phyloP scores from a whole-genome alignment of 768 basidiomycete species.

The Crepidotus variabilis region DNA sequence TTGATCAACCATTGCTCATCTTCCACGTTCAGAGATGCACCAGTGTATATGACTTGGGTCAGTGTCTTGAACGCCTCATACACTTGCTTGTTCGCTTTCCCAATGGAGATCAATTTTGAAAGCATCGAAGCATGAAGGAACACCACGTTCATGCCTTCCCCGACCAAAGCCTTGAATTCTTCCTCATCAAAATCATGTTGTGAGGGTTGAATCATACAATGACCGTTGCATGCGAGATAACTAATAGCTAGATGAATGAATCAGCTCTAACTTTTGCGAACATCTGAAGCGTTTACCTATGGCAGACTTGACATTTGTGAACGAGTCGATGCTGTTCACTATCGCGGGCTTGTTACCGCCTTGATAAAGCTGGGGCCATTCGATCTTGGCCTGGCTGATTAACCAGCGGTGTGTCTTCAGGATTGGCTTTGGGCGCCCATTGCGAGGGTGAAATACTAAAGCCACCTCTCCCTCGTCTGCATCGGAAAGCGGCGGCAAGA shows the following conservation, averaged over 20 bases:
- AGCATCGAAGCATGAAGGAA: slow-evolving; percentile 18
- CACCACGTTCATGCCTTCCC: slow-evolving; percentile 14
- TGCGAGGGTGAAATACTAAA: slow-evolving; percentile 66
- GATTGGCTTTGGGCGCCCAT: slow-evolving; percentile 63
- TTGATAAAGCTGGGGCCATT: slow-evolving; percentile 43
- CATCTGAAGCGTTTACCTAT: slow-evolving; percentile 1
- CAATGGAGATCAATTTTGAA: slow-evolving; percentile 13
- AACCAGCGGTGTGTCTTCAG: slow-evolving; percentile 57
- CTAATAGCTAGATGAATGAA: slow-evolving; percentile 17
- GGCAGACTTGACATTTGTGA: slow-evolving; percentile 12
- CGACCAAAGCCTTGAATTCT: slow-evolving; percentile 18
- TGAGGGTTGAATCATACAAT: slow-evolving; percentile 19
- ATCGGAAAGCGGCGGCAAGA: slow-evolving; percentile 36
- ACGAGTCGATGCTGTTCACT: slow-evolving; percentile 11
- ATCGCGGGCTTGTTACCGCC: slow-evolving; percentile 5
- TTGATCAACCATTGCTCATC: slow-evolving; percentile 12
- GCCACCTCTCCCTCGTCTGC: slow-evolving; percentile 26
- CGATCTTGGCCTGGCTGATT: slow-evolving; percentile 36
- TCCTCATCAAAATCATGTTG: slow-evolving; percentile 14
- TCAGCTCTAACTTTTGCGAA: too few species aligned
- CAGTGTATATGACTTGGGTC: slow-evolving; percentile 18
- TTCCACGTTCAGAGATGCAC: slow-evolving; percentile 13
- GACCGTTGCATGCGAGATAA: slow-evolving; percentile 15
- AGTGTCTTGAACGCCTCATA: slow-evolving; percentile 10
- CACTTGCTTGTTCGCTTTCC: slow-evolving; percentile 5